phyloP scores from a whole-genome alignment of 225 moss, liverwort and hornwort genomes.

The Bryum argenteum region DNA sequence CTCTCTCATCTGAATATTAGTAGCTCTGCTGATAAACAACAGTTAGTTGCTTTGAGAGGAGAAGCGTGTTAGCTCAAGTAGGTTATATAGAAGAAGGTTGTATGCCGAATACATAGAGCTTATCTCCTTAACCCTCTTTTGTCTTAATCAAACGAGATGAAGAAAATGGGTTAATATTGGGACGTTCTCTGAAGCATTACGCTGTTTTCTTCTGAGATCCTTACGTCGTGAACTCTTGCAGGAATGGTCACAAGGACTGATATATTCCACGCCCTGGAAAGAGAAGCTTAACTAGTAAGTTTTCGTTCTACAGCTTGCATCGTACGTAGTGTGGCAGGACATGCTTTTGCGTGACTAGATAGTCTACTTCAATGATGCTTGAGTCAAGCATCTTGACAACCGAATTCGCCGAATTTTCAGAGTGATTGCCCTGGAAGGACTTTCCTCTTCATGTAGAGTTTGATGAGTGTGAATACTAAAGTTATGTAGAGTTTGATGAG shows the following conservation, averaged over 20 bases:
- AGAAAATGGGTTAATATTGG: no score
- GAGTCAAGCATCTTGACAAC: conserved; percentile 24
- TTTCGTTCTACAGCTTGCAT: conserved; percentile 6
- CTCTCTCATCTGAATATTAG: no score
- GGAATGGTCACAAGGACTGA: conserved; percentile 89
- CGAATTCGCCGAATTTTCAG: conserved; percentile 44
- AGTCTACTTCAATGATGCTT: conserved; percentile 6
- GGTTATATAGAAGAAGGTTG: no score
- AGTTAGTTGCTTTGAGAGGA: no score
- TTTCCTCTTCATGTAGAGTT: conserved; percentile 19
- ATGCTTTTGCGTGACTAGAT: conserved; percentile 9
- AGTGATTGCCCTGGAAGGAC: conserved; percentile 24
- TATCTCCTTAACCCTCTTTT: no score
- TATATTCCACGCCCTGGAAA: conserved; percentile 70
- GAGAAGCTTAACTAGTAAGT: conserved; percentile 8
- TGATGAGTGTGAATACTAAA: neutral
- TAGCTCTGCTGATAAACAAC: no score
- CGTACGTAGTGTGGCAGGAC: conserved; percentile 21
- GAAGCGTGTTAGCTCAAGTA: no score
- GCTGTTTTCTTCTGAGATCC: neutral
- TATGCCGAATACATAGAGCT: no score
- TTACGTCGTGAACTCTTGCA: conserved; percentile 27
- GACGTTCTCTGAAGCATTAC: no score
- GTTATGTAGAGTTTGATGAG: conserved; percentile 17
- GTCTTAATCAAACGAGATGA: no score